Percentiles rank a stretch among this genome's conserved stretches.
phyloP scores from a whole-genome alignment of 2,329 filamentous ascomycete genomes.

The Penicillium janthinellum region DNA sequence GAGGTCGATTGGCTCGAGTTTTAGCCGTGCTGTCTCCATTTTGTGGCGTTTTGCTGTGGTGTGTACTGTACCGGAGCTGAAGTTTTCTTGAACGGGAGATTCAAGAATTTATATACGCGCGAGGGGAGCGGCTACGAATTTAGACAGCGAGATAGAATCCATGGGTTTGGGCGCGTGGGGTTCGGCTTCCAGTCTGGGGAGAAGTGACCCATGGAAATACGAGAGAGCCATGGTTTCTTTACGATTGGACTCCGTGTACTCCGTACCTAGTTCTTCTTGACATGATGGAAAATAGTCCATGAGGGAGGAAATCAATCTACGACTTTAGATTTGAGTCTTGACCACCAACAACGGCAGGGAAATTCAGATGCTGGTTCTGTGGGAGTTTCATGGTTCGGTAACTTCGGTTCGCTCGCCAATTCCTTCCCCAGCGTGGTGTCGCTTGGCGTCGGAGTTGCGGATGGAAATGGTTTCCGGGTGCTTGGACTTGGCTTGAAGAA shows the following conservation, averaged over 20 bases:
- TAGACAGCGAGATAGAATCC: not conserved
- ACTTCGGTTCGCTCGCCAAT: not conserved
- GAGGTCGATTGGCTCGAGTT: constrained; percentile 5
- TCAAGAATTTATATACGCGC: not conserved
- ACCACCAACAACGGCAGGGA: too few species aligned
- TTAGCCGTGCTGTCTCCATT: constrained; percentile 6
- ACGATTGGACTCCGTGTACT: too few species aligned
- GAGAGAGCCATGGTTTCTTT: not conserved
- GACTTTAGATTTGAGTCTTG: not conserved
- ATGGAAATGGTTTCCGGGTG: not conserved
- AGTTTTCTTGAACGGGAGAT: not conserved
- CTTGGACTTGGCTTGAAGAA: not conserved
- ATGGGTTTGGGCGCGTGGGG: not conserved
- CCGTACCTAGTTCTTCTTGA: too few species aligned
- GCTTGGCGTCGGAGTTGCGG: not conserved
- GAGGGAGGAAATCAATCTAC: too few species aligned
- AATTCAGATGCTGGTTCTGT: not conserved
- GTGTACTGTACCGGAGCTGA: not conserved
- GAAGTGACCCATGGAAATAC: not conserved
- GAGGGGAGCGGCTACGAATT: not conserved
- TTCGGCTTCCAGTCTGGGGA: not conserved
- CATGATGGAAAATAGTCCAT: too few species aligned
- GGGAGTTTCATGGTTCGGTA: not conserved
- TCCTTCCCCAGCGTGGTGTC: not conserved
- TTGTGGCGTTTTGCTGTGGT: not conserved